These are phyloP conservation scores for Raphanus raphanistrum DNA, from an alignment of 345 rosid genomes.

Conservation along the genomic window DNA sequence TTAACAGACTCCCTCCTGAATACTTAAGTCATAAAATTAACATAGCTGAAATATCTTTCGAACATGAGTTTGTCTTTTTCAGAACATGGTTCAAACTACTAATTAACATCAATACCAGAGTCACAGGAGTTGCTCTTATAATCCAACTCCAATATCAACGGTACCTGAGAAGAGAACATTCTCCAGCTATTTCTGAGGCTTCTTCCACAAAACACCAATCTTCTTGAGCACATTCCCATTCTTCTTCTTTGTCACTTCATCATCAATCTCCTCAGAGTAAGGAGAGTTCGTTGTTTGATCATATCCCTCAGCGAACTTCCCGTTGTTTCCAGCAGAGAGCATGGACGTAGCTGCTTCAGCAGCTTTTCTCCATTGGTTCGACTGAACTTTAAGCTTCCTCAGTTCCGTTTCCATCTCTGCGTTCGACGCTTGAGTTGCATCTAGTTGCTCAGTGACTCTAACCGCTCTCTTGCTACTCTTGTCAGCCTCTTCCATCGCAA, in stretches of 20 bases:
- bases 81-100: conserved; percentile 29
- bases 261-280: conserved; percentile 66
- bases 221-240: conserved; percentile 90
- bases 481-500: conserved; percentile 78
- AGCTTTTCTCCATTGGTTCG: conserved; percentile 99
- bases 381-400: conserved; percentile 88
- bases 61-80: conserved; percentile 7
- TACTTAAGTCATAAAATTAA: conserved; percentile 10
- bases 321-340: conserved; percentile 76
- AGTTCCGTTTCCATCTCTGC: conserved; percentile 74
- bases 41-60: conserved; percentile 8
- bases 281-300: conserved; percentile 47
- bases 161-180: too few species aligned
- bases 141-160: conserved; percentile 13
- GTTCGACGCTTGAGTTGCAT: conserved; percentile 69
- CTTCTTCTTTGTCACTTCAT: conserved; percentile 84
- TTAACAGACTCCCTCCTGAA: neutral
- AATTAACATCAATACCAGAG: conserved; percentile 28
- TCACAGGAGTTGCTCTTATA: conserved; percentile 22
- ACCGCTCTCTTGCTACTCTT: conserved; percentile 67
- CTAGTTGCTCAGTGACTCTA: conserved; percentile 73
- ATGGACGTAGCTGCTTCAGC: conserved; percentile 93
- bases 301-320: conserved; percentile 65
- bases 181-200: conserved; percentile 66
- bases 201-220: conserved; percentile 96